These are phyloP conservation scores for Xylaria sp. DNA, from an alignment of 2,329 filamentous ascomycete genomes.

Conservation along the genomic window DNA sequence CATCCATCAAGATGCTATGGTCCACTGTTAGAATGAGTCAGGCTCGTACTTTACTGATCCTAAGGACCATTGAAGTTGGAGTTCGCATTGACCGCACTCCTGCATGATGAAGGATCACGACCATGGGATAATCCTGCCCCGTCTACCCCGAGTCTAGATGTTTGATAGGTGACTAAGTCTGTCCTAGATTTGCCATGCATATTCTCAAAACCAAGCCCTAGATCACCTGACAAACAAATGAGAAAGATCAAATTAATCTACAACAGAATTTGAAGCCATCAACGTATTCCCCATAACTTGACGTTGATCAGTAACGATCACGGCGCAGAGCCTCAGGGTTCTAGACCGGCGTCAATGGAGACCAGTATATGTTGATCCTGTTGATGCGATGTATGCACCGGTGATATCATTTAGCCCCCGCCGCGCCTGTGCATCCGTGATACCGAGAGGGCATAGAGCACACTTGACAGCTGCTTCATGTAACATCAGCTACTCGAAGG, in stretches of 20 bases:
- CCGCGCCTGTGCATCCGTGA: neutral
- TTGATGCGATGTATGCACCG: constrained; percentile 11
- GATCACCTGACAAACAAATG: neutral
- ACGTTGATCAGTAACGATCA: neutral
- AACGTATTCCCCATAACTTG: neutral
- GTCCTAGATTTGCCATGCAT: neutral
- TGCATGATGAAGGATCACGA: neutral
- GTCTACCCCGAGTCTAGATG: neutral
- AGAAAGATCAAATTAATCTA: neutral
- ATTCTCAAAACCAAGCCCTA: neutral
- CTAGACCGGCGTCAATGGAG: constrained; percentile 6
- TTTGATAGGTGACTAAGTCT: neutral
- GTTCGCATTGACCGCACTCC: neutral
- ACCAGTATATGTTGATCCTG: neutral
- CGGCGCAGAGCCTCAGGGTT: constrained; percentile 23
- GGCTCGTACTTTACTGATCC: neutral
- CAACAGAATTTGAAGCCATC: neutral
- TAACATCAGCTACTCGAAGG: neutral
- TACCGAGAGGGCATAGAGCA: neutral
- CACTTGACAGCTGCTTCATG: neutral
- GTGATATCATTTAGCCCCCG: neutral
- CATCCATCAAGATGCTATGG: neutral
- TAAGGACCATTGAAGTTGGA: neutral
- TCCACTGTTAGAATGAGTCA: neutral
- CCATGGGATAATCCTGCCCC: neutral